A percentile compares a stretch with the other conserved stretches of the same genome.
Evolutionary conservation across 108 stramenopile genomes (phyloP).

Genomic region (Cyclotella sp.): DNA sequence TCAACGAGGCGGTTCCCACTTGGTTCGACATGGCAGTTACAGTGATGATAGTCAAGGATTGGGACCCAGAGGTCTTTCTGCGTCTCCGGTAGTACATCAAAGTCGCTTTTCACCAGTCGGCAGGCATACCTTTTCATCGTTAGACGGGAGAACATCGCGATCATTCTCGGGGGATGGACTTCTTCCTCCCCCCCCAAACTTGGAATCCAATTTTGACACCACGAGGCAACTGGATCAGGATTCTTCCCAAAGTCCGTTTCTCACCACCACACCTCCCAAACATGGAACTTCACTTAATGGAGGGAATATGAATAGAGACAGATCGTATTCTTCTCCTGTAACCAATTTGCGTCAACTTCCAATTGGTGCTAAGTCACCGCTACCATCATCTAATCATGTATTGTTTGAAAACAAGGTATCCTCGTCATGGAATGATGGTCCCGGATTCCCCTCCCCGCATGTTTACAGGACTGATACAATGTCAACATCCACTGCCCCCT

Average conservation of each 20-base stretch:
- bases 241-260: conserved; percentile 24
- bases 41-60: conserved; percentile 30
- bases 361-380: conserved; percentile 35
- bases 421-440: conserved; percentile 42
- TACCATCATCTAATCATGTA: conserved; percentile 29
- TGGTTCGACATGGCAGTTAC: conserved; percentile 23
- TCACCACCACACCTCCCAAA: conserved; percentile 15
- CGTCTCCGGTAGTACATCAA: conserved; percentile 28
- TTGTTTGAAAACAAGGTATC: conserved; percentile 41
- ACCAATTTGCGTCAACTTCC: conserved; percentile 30
- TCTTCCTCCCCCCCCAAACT: conserved; percentile 42
- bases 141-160: conserved; percentile 18
- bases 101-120: conserved; percentile 25
- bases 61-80: conserved; percentile 13
- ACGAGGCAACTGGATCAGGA: conserved; percentile 6
- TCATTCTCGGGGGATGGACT: conserved; percentile 27
- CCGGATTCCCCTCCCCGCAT: conserved; percentile 32
- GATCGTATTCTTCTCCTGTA: conserved; percentile 50
- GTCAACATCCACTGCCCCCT: conserved; percentile 21
- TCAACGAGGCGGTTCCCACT: conserved; percentile 16
- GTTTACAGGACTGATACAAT: conserved; percentile 12
- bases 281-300: conserved; percentile 16
- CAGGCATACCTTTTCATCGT: conserved; percentile 5
- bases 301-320: conserved; percentile 34
- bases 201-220: conserved; percentile 20